A percentile compares a stretch with the other conserved stretches of the same genome.
phyloP scores from a whole-genome alignment of 176 grass and related monocot species.

The Eragrostis curvula region DNA sequence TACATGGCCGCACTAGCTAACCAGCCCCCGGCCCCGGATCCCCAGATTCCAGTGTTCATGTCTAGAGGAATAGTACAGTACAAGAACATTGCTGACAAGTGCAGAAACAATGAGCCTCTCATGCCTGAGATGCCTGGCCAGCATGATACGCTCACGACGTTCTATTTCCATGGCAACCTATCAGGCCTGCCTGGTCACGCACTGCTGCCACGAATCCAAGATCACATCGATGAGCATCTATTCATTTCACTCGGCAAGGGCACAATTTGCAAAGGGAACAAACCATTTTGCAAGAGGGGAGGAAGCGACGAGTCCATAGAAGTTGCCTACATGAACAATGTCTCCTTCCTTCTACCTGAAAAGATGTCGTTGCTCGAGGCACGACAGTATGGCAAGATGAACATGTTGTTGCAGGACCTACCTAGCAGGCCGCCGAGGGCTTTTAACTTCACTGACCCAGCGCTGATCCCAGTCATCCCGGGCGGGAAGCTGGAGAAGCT shows the following conservation, averaged over 20 bases:
- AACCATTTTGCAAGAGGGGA: neutral
- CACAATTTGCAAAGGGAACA: neutral
- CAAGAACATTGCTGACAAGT: neutral
- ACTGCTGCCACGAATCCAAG: neutral
- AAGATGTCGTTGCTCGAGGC: neutral
- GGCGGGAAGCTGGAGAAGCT: neutral
- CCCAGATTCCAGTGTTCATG: neutral
- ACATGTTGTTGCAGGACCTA: neutral
- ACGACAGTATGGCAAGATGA: neutral
- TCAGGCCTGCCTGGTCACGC: neutral
- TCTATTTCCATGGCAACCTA: slow-evolving; percentile 24
- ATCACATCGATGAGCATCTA: neutral
- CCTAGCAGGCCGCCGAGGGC: neutral
- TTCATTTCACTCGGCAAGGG: neutral
- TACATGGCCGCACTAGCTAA: slow-evolving; percentile 4
- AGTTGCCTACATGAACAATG: neutral
- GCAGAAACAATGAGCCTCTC: neutral
- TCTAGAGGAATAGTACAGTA: neutral
- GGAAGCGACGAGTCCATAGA: neutral
- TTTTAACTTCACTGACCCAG: neutral
- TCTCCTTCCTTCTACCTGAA: neutral
- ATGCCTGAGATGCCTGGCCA: neutral
- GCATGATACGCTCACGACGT: neutral
- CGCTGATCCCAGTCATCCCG: neutral
- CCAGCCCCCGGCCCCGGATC: neutral